Evolutionary conservation across 2,329 filamentous ascomycete genomes (phyloP).

Genomic region (Metarhizium humberi): DNA sequence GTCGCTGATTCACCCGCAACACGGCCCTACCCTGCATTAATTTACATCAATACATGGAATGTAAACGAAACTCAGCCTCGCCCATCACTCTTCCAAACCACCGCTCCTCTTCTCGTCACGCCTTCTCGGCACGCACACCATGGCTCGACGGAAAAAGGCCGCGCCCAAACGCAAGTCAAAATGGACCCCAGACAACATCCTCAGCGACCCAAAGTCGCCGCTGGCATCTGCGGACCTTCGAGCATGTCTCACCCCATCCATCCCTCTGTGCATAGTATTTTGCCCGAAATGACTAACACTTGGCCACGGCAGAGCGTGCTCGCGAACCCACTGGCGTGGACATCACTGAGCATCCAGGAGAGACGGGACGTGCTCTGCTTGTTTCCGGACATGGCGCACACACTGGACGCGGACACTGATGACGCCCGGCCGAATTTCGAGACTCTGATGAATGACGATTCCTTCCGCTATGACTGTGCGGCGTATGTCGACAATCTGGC

Average conservation of each 20-base stretch:
- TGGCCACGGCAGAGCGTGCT: constrained; percentile 22
- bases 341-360: constrained; percentile 23
- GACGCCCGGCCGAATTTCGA: constrained; percentile 30
- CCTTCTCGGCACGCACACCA: not conserved
- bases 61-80: not conserved
- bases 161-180: constrained; percentile 16
- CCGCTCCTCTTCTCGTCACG: not conserved
- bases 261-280: not conserved
- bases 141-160: not conserved
- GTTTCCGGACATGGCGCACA: constrained; percentile 27
- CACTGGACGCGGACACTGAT: constrained; percentile 25
- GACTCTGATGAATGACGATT: constrained; percentile 35
- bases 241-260: constrained; percentile 13
- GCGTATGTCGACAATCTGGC: constrained; percentile 36
- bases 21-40: not conserved
- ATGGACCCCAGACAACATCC: constrained; percentile 26
- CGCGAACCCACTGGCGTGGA: constrained; percentile 29
- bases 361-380: constrained; percentile 26
- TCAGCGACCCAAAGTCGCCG: constrained; percentile 28
- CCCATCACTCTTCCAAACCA: not conserved
- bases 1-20: not conserved
- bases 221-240: constrained; percentile 28
- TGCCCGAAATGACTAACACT: not conserved
- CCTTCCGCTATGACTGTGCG: constrained; percentile 37
- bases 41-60: not conserved